Conservation (phyloP, 2,329 filamentous ascomycete genomes). For the Pseudogymnoascus sp. region DNA sequence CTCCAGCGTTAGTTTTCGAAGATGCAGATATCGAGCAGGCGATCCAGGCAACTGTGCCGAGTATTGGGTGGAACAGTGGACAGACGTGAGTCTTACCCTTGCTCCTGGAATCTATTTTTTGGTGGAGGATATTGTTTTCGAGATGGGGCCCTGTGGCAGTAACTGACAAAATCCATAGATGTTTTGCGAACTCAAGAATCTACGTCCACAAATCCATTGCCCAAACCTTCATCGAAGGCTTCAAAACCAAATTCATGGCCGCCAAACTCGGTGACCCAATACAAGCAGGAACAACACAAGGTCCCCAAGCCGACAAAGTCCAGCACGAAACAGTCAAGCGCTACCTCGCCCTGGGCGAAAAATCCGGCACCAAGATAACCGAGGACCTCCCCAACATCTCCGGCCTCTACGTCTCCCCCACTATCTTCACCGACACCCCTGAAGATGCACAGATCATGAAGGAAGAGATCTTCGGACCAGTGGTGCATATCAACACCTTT, state of each 20-base stretch:
- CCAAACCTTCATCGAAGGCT: constrained; percentile 18
- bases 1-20: constrained; percentile 45
- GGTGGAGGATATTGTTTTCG: no score
- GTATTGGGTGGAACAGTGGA: constrained; percentile 20
- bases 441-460: constrained; percentile 20
- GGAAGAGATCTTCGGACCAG: constrained; percentile 56
- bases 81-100: constrained; percentile 20
- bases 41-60: constrained; percentile 16
- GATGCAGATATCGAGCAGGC: constrained; percentile 37
- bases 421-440: constrained; percentile 18
- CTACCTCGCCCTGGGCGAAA: constrained; percentile 17
- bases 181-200: constrained; percentile 21
- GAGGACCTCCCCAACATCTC: neutral
- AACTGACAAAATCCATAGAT: neutral
- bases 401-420: constrained; percentile 21
- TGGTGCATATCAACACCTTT: constrained; percentile 46
- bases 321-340: constrained; percentile 21
- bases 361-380: constrained; percentile 12
- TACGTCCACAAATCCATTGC: constrained; percentile 21
- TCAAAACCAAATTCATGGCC: constrained; percentile 17
- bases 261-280: constrained; percentile 19
- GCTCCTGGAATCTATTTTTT: no score
- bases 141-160: no score
- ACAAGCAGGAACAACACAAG: constrained; percentile 10
- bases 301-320: constrained; percentile 15